Conservation (phyloP, 305 asterid genomes). For the Fraxinus greggii region DNA sequence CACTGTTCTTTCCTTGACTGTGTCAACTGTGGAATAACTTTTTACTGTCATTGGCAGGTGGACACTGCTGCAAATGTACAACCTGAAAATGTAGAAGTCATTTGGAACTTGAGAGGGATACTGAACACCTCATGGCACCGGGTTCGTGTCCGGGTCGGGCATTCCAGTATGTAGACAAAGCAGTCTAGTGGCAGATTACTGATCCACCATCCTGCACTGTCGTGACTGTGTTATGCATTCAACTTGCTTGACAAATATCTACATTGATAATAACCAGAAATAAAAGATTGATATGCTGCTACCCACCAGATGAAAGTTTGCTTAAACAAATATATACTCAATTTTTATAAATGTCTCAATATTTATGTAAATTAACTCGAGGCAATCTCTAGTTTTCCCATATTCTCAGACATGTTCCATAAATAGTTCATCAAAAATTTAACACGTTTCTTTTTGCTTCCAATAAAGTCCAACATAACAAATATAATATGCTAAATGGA, state of each 20-base stretch:
- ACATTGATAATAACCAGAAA: neutral
- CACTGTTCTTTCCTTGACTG: neutral
- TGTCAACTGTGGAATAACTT: slow-evolving; percentile 7
- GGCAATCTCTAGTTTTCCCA: neutral
- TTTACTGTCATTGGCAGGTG: slow-evolving; percentile 45
- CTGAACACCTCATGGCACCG: slow-evolving; percentile 89
- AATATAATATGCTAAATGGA: neutral
- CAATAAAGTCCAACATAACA: neutral
- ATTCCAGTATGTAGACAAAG: slow-evolving; percentile 59
- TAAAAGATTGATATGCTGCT: neutral
- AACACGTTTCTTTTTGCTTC: neutral
- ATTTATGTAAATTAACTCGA: neutral
- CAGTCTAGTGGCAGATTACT: neutral
- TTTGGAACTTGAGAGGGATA: slow-evolving; percentile 91
- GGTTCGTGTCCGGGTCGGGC: slow-evolving; percentile 63
- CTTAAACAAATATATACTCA: neutral
- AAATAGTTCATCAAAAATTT: neutral
- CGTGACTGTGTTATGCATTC: neutral
- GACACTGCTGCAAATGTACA: slow-evolving; percentile 77
- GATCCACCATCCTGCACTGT: neutral
- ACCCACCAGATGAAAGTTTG: neutral
- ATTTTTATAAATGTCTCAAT: neutral
- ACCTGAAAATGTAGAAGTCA: slow-evolving; percentile 63
- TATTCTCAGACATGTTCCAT: neutral
- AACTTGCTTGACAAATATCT: neutral